A percentile compares a stretch with the other conserved stretches of the same genome.
These are phyloP conservation scores for Escallonia herrerae DNA, from an alignment of 129 eudicot species.

Conservation along the genomic window DNA sequence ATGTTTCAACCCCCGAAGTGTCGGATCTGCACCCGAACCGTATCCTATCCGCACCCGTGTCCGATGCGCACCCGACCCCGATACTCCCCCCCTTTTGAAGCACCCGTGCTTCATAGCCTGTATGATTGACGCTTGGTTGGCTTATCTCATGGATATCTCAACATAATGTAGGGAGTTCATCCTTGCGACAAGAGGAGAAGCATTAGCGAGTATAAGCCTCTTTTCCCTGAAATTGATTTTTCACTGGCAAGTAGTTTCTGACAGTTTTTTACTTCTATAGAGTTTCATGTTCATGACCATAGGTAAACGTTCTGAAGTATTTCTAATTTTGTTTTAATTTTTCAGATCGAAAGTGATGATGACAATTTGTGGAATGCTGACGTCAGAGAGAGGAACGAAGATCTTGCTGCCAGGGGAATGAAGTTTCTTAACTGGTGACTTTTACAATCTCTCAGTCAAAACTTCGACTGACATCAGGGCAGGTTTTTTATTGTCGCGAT, in stretches of 20 bases:
- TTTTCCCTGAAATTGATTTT: conserved; percentile 95
- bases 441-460: conserved; percentile 5
- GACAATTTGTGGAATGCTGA: conserved; percentile 66
- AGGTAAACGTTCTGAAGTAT: no score
- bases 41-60: no score
- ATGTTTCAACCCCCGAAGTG: no score
- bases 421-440: conserved; percentile 64
- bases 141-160: neutral
- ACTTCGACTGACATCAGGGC: no score
- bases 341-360: conserved; percentile 77
- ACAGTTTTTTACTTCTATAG: no score
- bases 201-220: conserved; percentile 54
- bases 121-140: neutral
- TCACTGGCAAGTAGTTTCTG: conserved; percentile 53
- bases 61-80: no score
- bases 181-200: conserved; percentile 93
- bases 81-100: no score
- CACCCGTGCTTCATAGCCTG: no score
- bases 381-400: conserved; percentile 71
- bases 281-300: no score
- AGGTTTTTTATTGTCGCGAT: no score
- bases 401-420: conserved; percentile 69
- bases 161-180: conserved; percentile 75
- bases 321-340: neutral
- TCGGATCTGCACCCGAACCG: no score